phyloP scores from a whole-genome alignment of 441 rosid genomes.

The Jatropha multifida region DNA sequence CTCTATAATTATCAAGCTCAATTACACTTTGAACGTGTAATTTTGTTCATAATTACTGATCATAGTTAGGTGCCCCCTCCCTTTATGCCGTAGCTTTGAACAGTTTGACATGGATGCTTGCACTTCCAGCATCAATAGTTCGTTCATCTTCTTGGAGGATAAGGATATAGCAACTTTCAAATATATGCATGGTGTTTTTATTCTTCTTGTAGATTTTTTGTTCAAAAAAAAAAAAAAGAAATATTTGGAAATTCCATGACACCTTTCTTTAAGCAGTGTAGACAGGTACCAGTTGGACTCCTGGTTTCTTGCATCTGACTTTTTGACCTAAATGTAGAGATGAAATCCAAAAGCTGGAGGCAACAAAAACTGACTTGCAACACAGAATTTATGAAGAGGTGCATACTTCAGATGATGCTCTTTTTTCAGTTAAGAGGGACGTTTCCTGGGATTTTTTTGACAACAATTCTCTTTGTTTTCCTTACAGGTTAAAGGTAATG shows the following conservation, averaged over 20 bases:
- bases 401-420: constrained; percentile 11
- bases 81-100: not conserved
- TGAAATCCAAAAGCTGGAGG: constrained; percentile 74
- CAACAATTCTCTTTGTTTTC: constrained; percentile 15
- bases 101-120: not conserved
- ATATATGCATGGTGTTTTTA: not conserved
- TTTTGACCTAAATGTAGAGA: constrained; percentile 42
- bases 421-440: constrained; percentile 16
- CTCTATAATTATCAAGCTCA: not conserved
- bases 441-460: constrained; percentile 17
- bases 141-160: not conserved
- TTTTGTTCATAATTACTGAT: not conserved
- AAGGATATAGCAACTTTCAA: constrained; percentile 2
- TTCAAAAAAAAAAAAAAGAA: not conserved
- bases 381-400: constrained; percentile 77
- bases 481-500: constrained; percentile 64
- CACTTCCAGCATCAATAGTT: not conserved
- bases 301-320: constrained; percentile 18
- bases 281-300: not conserved
- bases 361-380: constrained; percentile 60
- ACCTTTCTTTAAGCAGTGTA: not conserved
- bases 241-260: not conserved
- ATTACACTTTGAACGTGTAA: not conserved
- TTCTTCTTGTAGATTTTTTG: not conserved
- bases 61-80: not conserved